Evolutionary conservation across 2,329 filamentous ascomycete genomes (phyloP), one percentile per base, ranked within the genome.

Genomic region (Ceratocystis albifundus): DNA sequence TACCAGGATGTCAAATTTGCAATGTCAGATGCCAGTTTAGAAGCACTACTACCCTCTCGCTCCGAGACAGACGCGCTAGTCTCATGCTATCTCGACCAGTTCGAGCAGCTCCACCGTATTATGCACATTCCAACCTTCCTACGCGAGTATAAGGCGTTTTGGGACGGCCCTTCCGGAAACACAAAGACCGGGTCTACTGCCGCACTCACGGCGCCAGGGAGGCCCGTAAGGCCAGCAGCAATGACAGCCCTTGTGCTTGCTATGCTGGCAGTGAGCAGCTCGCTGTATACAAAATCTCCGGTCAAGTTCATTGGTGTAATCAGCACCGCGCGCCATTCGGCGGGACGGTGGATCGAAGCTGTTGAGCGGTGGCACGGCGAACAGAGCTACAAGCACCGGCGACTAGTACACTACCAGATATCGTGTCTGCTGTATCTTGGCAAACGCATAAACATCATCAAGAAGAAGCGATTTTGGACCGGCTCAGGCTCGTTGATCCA

Each of bases 391-490:
- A 85, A 85, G 73, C 82, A 85, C 69, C 80, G 83, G 61, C 78
- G 79, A 57, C 77, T 85, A 28, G 80, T 85, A 15, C 82, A 85
- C 72, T 85, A 84, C 71, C 83, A 85, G 72, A 79, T 85, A 17
- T 77, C 79, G 12, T 85, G 83, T 70, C 74, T 86, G 41, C 71
- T 83, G n/a, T 85, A 84, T 69, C 77, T 85, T 1, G 82, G 80
- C 55, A 85, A 85, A 76, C 77, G 81, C 36, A 80, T 85, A 69
- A 86, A 86, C 73, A 82, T 80, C 1, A 80, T 85, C 69, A 84
- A 85, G 76, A 85, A 85, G 78, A 85, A 85, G 77, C 77, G 82
- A 12, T 85, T 83, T 73, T 85, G 83, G 83, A 83, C 81, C 17
- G 77, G 78, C 48, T 77, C 83, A 0, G 82, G 83, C 0, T 76